Evolutionary conservation across 192 early-diverging fungal species (phyloP), one percentile per base, ranked within the genome.

Genomic region (Allomyces macrogynus): DNA sequence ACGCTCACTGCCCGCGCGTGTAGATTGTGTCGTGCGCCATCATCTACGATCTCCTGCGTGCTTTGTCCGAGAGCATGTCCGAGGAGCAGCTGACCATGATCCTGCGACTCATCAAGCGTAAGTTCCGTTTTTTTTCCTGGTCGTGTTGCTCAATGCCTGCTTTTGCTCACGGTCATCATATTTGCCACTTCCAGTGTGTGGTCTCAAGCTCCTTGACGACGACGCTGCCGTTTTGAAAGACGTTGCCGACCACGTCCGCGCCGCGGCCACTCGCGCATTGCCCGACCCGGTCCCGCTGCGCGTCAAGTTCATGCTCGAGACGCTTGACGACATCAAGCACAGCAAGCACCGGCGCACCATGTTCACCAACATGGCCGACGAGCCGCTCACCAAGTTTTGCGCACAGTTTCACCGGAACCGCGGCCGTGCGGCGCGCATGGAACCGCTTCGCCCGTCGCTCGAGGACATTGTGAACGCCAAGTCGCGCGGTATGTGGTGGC

Each of bases 401-500:
- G 20, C 14, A 14, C n/a, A 64, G 40, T 43, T 70, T 18, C 62
- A 69, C 44, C 8, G 62, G 25, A 61, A 63, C 18, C 68, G 64
- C 23, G 64, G 70, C 27, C 26, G 63, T 20, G 44, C 54, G 18
- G 67, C 40, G 62, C 32, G 1, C 42, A 42, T 22, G 23, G 92
- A 96, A 67, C 77, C 92, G 0, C 82, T 99, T 43, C 80, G 92
- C 62, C 88, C 91, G 7, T 79, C 82, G 40, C 70, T 99, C 60
- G 76, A 84, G 12, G 95, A 99, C 67, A 95, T 99, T 68, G 78
- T 78, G 57, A 75, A 81, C 12, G 75, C 90, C 40, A 81, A 84
- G 22, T 88, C 86, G 12, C 89, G 89, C 67, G 93, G 93, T 70
- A 92, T 92, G 73, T 99, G 95, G 95, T 99, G 95, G 95, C 77